Evolutionary conservation across 2,329 filamentous ascomycete species (phyloP), one percentile per base, ranked within the genome.

Genomic region (Aspergillus thermomutatus): DNA sequence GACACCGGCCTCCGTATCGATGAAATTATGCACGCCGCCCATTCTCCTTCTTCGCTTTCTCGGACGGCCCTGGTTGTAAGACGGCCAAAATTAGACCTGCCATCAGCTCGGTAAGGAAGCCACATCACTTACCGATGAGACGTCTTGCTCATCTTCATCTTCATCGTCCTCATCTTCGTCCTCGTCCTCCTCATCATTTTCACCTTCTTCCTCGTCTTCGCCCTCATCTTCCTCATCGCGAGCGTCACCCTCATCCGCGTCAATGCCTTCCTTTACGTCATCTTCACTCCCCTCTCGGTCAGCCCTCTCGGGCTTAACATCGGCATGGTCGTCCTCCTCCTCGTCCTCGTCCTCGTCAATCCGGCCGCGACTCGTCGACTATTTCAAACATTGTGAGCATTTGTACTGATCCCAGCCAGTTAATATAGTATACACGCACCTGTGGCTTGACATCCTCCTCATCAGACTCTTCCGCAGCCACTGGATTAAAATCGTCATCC

Each of bases 1-100:
- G 65, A 99, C 94, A 77, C 97, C 94, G 73, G 94, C 94, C 81
- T 99, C 94, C 69, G 93, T 91, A 86, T 99, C 94, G 77, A 99
- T 87, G 85, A 97, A 97, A 69, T 89, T 87, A 66, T 91, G 90
- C 61, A 91, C 86, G 62, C 84, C 83, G 63, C 89, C 86, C 72
- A 37, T 7, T 37, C 85, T 86, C 73, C 87, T 88, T 69, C 82
- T 77, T 56, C 92, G 89, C 76, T 97, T 97, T 66, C 89, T 85
- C 55, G 90, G 90, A 69, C 91, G 85, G 56, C 82, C 82, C 83
- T 87, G 65, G 34, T 54, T 63, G 10, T 51, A 46, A 56, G 53
- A 55, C 50, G 58, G 37, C 14, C 21, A 28, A 8, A 6, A 60
- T 68, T 58, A 70, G 56, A 4, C 10, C 47, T 17, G 28, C 3